Base-by-base conservation (phyloP, 805 yeast species). In the Schwanniomyces sp. region DNA sequence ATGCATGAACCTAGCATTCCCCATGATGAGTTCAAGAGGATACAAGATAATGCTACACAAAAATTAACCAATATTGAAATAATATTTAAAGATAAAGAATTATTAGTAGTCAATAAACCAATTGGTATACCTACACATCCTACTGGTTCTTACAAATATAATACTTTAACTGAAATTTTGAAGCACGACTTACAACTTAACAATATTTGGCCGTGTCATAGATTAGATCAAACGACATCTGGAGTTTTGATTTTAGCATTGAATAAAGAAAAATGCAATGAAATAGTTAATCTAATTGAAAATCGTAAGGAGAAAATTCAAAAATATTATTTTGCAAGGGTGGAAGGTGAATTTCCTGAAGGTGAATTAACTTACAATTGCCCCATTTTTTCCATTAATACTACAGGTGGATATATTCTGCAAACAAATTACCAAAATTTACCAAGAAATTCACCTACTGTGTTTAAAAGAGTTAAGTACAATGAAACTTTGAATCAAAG, bases 71-170 rank as follows among this genome's bases (percentile, higher is more conserved):
- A 41, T 4, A 50, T 63, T 5, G 39, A 52, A 14, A 59, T 74
- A 1, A 53, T 79, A 0, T 64, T 56, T 53, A 68, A 75, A 49
- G 72, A 74, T 50, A 61, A 58, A 3, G 61, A 66, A 7, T 27
- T 73, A 0, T 24, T 78, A 12, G 81, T 80, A 24, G 71, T 79
- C 2, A 64, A 76, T 52, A 80, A 80, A 50, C 84, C 84, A 0
- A 62, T 72, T 0, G 85, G 84, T 0, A 61, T 79, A 2, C 82
- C 84, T 1, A 78, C 81, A 0, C 85, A 80, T 52, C 82, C 85
- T 0, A 67, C 78, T 0, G 74, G 77, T 7, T 71, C 64, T 34
- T 78, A 72, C 52, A 50, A 59, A 29, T 65, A 67, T 52, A 80
- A 80, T 57, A 62, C 77, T 1, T 51, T 80, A 17, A 64, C 70